Conservation (phyloP, 2,329 filamentous ascomycete genomes). For the Fusarium sp. region DNA sequence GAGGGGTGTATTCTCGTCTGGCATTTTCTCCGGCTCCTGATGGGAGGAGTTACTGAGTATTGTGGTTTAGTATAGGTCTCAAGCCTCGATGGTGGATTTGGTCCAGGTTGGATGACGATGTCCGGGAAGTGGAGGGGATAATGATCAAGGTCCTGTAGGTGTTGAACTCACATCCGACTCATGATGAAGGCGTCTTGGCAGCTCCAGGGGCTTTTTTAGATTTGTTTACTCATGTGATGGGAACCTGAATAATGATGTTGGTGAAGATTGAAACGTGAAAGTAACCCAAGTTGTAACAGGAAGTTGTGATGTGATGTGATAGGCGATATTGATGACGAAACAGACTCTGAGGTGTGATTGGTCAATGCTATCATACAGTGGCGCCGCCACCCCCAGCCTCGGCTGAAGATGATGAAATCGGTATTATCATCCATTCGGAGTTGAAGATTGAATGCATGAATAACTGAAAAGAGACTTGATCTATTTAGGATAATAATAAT, state of each 20-base stretch:
- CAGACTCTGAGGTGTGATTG: background rate
- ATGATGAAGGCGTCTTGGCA: constrained; percentile 26
- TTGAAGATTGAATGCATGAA: background rate
- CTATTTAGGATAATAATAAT: no score
- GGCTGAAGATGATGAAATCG: background rate
- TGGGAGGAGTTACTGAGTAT: constrained; percentile 20
- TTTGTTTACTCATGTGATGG: constrained; percentile 6
- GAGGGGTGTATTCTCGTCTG: constrained; percentile 70
- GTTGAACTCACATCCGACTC: constrained; percentile 38
- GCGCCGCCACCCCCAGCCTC: constrained; percentile 1
- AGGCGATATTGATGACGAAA: constrained; percentile 37
- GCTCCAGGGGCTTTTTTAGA: constrained; percentile 2
- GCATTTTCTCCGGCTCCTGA: constrained; percentile 48
- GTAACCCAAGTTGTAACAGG: background rate
- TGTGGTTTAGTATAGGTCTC: constrained; percentile 2
- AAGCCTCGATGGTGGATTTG: background rate
- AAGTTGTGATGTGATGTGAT: constrained; percentile 33
- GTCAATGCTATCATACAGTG: constrained; percentile 26
- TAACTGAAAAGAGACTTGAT: background rate
- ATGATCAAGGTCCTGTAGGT: background rate
- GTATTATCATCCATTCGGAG: background rate
- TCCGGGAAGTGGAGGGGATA: constrained; percentile 21
- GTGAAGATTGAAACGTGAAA: background rate
- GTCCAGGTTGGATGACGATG: constrained; percentile 1
- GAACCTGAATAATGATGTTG: background rate